These are phyloP conservation scores for Debaryomyces psychrophilus DNA, from an alignment of 1,139 yeast species.

Conservation along the genomic window DNA sequence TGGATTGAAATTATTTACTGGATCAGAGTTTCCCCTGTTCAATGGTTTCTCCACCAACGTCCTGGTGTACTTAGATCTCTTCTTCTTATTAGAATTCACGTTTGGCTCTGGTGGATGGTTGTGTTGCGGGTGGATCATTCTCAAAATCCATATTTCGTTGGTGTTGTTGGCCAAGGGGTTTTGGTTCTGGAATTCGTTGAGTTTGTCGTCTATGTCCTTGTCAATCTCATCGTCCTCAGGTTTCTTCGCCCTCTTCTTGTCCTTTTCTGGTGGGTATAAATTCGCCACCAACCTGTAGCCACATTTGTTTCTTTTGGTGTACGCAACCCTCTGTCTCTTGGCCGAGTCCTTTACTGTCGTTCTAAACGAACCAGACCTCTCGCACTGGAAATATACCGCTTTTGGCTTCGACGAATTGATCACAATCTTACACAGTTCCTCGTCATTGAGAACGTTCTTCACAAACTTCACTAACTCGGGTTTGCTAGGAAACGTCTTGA, in stretches of 20 bases:
- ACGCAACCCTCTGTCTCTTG: constrained; percentile 54
- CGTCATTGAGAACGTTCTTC: constrained; percentile 44
- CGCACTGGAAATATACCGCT: constrained; percentile 56
- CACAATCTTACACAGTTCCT: constrained; percentile 52
- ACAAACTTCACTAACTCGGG: constrained; percentile 48
- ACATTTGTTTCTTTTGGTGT: constrained; percentile 53
- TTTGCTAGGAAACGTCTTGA: constrained; percentile 48
- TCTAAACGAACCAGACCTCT: constrained; percentile 50
- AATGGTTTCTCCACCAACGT: constrained; percentile 52
- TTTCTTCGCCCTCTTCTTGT: constrained; percentile 33
- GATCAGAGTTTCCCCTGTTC: constrained; percentile 30
- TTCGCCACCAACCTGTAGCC: constrained; percentile 54
- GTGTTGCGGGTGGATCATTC: constrained; percentile 53
- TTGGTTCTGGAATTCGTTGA: constrained; percentile 22
- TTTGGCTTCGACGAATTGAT: constrained; percentile 54
- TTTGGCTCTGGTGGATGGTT: constrained; percentile 52
- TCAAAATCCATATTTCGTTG: constrained; percentile 50
- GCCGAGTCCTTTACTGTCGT: constrained; percentile 53
- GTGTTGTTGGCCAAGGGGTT: constrained; percentile 11
- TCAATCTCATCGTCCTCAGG: constrained; percentile 23
- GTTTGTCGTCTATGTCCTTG: constrained; percentile 30
- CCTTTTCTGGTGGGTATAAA: constrained; percentile 49
- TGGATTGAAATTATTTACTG: constrained; percentile 25
- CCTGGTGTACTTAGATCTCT: constrained; percentile 44
- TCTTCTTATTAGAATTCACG: constrained; percentile 34